Evolutionary conservation across 2,329 filamentous ascomycete species (phyloP), one percentile per base, ranked within the genome.

Genomic region (Pseudofabraea citricarpa): DNA sequence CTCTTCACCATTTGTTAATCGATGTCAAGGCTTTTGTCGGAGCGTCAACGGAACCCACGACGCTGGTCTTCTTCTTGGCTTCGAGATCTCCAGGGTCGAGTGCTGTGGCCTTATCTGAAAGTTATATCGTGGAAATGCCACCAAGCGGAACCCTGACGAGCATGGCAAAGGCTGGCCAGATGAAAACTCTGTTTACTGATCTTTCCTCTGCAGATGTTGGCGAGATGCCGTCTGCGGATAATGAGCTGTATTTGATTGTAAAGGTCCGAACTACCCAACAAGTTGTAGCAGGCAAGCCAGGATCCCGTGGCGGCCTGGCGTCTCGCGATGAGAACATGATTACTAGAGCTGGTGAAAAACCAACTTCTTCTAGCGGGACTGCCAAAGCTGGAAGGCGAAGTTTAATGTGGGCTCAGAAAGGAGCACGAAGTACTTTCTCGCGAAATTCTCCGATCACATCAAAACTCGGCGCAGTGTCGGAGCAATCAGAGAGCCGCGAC

Each of bases 111-210:
- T 68, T 97, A 1, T 94, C 90, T 2, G 93, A 98, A 64, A 85
- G 79, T 39, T 96, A 88, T 64, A 78, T 79, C 13, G 77, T 95
- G 41, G 83, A 90, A 42, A 75, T 95, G 12, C 84, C 87, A 1
- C 71, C 87, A 0, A 83, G 84, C 22, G 87, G 89, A 44, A 77
- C 79, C 16, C 79, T 90, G 49, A 75, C 81, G 10, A 79, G 77
- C 47, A 67, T 87, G 38, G 68, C 77, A 8, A 77, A 81, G 41
- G 78, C 79, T 50, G 75, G 79, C 18, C 83, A 84, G 58, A 79
- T 90, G 60, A 88, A 85, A 58, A 94, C 90, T 0, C 73, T 98
- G 2, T 96, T 97, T 54, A 83, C 88, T 3, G 90, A 97, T 56
- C 70, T 98, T 15, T 88, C 83, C 29, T 45, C 58, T 9, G 43